phyloP scores from a whole-genome alignment of 305 asterid species.

The Petunia hybrid region DNA sequence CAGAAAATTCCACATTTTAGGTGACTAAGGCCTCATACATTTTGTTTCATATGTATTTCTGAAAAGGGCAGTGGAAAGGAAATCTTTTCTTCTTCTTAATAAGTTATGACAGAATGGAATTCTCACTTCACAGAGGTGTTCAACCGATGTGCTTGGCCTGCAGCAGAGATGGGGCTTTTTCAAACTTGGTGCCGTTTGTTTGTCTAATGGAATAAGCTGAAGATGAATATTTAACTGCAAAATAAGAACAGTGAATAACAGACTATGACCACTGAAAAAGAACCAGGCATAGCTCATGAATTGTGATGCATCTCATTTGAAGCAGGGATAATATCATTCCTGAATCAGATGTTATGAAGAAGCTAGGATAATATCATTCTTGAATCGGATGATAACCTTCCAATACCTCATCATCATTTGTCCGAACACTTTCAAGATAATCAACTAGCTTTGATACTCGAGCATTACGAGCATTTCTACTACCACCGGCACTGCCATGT shows the following conservation, averaged over 20 bases:
- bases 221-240: slow-evolving; percentile 44
- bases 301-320: neutral
- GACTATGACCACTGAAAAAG: slow-evolving; percentile 13
- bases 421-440: slow-evolving; percentile 35
- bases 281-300: slow-evolving; percentile 4
- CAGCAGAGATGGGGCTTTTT: slow-evolving; percentile 42
- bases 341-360: neutral
- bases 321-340: neutral
- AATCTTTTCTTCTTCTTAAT: neutral
- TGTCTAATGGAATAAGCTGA: slow-evolving; percentile 41
- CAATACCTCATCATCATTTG: slow-evolving; percentile 39
- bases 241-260: neutral
- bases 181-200: slow-evolving; percentile 39
- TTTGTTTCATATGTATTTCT: neutral
- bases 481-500: slow-evolving; percentile 42
- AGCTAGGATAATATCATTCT: neutral
- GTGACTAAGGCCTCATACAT: neutral
- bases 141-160: slow-evolving; percentile 38
- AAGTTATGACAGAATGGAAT: slow-evolving; percentile 11
- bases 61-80: neutral
- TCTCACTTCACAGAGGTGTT: slow-evolving; percentile 43
- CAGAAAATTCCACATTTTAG: slow-evolving; percentile 1
- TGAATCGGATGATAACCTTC: neutral
- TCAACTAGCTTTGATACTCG: slow-evolving; percentile 42
- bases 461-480: slow-evolving; percentile 38